Conservation (phyloP, 208 protist species). For the Tritrichomonas musculus region DNA sequence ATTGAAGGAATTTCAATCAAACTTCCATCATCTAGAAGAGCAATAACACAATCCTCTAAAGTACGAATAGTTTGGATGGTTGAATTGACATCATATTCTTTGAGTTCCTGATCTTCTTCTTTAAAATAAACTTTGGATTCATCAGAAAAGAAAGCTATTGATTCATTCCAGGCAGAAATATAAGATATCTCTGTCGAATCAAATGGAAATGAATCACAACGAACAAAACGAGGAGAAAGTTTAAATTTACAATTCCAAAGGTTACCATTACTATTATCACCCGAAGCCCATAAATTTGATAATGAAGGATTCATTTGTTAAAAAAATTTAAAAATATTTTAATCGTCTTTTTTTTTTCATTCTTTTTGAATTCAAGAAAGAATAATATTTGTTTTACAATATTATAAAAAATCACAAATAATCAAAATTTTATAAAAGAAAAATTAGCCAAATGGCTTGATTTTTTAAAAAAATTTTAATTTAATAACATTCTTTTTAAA, state of each 20-base stretch:
- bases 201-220: not conserved
- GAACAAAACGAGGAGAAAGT: not conserved
- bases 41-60: not conserved
- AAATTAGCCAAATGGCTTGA: too few species aligned
- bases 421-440: too few species aligned
- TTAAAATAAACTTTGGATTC: not conserved
- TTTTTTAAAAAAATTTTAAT: too few species aligned
- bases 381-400: too few species aligned
- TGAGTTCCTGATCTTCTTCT: not conserved
- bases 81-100: not conserved
- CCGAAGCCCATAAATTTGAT: not conserved
- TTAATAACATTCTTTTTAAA: too few species aligned
- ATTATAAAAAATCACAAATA: too few species aligned
- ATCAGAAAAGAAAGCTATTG: not conserved
- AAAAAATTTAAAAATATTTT: constrained; percentile 7
- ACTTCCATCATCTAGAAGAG: not conserved
- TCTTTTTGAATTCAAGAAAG: too few species aligned
- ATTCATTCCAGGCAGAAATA: not conserved
- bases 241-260: not conserved
- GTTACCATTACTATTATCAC: not conserved
- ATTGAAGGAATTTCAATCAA: not conserved
- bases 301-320: not conserved
- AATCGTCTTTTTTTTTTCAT: too few species aligned
- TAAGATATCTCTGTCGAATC: not conserved
- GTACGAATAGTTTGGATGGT: not conserved